Percentiles rank a stretch among this genome's conserved stretches.
Evolutionary conservation across 2,329 filamentous ascomycete species (phyloP).

Genomic region (Aspergillus ustus): DNA sequence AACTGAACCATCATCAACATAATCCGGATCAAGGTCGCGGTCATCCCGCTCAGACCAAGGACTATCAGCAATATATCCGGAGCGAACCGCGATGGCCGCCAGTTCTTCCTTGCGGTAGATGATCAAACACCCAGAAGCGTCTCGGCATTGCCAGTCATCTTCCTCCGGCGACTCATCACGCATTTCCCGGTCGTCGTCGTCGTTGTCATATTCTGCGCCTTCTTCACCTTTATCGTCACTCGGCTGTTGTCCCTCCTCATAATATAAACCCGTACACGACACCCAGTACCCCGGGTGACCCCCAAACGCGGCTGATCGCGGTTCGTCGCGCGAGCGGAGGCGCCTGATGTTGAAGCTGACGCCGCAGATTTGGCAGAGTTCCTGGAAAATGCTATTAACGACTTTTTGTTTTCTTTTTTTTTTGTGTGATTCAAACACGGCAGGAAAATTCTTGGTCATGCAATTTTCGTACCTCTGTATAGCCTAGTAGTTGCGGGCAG

Average conservation of each 20-base stretch:
- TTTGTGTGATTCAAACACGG: too few species aligned
- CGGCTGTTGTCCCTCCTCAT: background rate
- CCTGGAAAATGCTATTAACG: background rate
- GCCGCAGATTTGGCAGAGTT: background rate
- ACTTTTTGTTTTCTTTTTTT: too few species aligned
- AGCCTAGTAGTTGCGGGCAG: too few species aligned
- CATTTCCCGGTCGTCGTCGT: background rate
- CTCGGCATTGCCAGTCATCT: background rate
- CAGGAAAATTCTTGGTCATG: too few species aligned
- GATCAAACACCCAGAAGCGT: background rate
- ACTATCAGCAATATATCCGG: too few species aligned
- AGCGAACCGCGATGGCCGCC: background rate
- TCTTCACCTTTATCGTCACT: background rate
- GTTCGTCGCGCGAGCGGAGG: background rate
- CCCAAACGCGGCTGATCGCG: background rate
- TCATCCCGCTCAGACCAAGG: background rate
- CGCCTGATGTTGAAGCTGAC: background rate
- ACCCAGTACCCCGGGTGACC: background rate
- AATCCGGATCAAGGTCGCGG: background rate
- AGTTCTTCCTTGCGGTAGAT: background rate
- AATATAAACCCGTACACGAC: background rate
- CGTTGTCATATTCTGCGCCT: background rate
- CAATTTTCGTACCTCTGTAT: too few species aligned
- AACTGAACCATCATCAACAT: background rate
- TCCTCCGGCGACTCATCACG: background rate